Percentiles rank a stretch among this genome's conserved stretches.
phyloP scores from a whole-genome alignment of 805 yeast species.

The Scheffersomyces ergatensis region DNA sequence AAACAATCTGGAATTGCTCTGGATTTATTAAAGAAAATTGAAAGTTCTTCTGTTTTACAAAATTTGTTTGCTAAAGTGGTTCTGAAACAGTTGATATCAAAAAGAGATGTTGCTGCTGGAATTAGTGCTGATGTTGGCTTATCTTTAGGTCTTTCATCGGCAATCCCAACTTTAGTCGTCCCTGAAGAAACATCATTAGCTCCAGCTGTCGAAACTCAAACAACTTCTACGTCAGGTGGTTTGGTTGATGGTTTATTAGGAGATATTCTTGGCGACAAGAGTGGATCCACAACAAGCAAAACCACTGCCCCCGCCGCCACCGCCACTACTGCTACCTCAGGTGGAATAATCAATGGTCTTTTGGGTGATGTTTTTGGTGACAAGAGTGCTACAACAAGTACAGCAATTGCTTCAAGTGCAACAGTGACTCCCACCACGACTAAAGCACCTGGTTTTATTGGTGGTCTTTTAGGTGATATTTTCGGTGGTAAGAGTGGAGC shows the following conservation, averaged over 20 bases:
- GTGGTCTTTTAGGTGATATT: constrained; percentile 9
- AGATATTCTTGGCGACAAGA: constrained; percentile 1
- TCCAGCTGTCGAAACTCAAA: constrained; percentile 4
- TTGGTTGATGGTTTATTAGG: constrained; percentile 10
- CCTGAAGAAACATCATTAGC: constrained; percentile 3
- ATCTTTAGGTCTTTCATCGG: background rate
- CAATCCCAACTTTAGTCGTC: constrained; percentile 2
- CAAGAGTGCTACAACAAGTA: background rate
- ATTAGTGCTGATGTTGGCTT: constrained; percentile 4
- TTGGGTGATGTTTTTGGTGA: constrained; percentile 6
- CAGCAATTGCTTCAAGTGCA: constrained; percentile 4
- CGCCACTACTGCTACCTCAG: constrained; percentile 2
- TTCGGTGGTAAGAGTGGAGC: constrained; percentile 2
- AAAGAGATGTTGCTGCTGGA: constrained; percentile 8
- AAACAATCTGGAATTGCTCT: constrained; percentile 23
- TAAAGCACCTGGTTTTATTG: constrained; percentile 9
- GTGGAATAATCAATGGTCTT: constrained; percentile 8
- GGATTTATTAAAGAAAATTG: background rate
- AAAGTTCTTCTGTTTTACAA: constrained; percentile 5
- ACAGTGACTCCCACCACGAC: no score
- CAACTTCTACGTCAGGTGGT: constrained; percentile 1
- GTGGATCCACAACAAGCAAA: constrained; percentile 6
- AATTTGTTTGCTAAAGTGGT: constrained; percentile 12
- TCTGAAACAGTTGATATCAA: constrained; percentile 7
- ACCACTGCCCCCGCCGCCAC: constrained; percentile 8